These are phyloP conservation scores for Citrus mangshanensis DNA, from an alignment of 345 rosid genomes.

Conservation along the genomic window DNA sequence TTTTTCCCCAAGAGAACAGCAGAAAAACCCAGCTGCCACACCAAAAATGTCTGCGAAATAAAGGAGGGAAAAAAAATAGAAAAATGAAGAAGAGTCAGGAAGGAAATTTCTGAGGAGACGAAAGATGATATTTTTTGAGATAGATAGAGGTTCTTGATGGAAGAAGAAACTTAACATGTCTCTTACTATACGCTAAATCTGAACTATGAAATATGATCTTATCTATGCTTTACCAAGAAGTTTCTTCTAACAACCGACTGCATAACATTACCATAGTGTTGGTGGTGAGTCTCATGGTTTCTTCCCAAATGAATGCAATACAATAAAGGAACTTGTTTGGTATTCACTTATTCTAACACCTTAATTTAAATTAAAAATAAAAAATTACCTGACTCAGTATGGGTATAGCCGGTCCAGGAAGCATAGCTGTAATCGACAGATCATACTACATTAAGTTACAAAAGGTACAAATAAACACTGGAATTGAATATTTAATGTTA, in stretches of 20 bases:
- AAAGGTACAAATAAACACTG: not conserved
- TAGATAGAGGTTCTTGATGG: not conserved
- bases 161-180: no score
- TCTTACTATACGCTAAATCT: not conserved
- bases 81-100: not conserved
- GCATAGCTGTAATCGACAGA: conserved; percentile 53
- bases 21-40: conserved; percentile 81
- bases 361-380: not conserved
- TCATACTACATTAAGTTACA: conserved; percentile 14
- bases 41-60: conserved; percentile 68
- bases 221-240: not conserved
- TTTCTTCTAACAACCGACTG: not conserved
- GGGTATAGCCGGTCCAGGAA: conserved; percentile 92
- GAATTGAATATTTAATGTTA: not conserved
- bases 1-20: conserved; percentile 55
- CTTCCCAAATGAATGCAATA: no score
- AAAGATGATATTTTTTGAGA: not conserved
- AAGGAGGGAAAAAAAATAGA: not conserved
- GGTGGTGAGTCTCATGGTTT: no score
- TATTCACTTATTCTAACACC: no score
- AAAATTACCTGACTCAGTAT: conserved; percentile 62
- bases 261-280: not conserved
- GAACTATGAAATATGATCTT: not conserved
- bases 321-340: no score
- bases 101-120: not conserved